Evolutionary conservation across 2,329 filamentous ascomycete genomes (phyloP), one percentile per base, ranked within the genome.

Genomic region (Colletotrichum karsti): DNA sequence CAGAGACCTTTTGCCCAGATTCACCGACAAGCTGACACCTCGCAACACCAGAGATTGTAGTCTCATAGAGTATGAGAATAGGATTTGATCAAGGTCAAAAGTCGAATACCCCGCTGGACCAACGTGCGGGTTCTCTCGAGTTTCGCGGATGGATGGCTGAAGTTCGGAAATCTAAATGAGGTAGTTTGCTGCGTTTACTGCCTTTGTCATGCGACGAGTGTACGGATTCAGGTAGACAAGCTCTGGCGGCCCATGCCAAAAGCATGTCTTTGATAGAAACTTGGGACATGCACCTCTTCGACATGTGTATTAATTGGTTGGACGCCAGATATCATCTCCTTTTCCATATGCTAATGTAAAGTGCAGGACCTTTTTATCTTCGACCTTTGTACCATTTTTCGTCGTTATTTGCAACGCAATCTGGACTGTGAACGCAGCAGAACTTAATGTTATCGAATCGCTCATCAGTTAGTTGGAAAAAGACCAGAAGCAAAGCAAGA

Each of bases 181-280:
- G 12, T 54, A 39, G 33, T 54, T 54, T n/a, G 50, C 50, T 24
- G 50, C 33, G 33, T 54, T 39, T 6, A 54, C 50, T 10, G 50
- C 50, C 30, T 54, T 54, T 0, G 50, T 54, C 50, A 54, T 18
- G 30, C 33, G 33, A 39, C 7, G 51, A 55, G 4, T 39, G 30
- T 24, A 39, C 39, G 12, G 18, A 8, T 33, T 39, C 51, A 24
- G 51, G 30, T 26, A 55, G 51, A 39, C n/a, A 55, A 1, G 51
- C 51, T 2, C 18, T 41, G 8, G 13, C 9, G 1, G 30, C 37
- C 13, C 33, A 55, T 4, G 24, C 33, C 6, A 24, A 24, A 15
- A 22, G 30, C 33, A 39, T 55, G 33, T 37, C 30, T 24, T 5
- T 55, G 33, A 4, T 39, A 6, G 51, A 26, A 7, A 22, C 51